Evolutionary conservation across 192 early-diverging fungal genomes (phyloP).

Genomic region (Obelidium mucronatum): DNA sequence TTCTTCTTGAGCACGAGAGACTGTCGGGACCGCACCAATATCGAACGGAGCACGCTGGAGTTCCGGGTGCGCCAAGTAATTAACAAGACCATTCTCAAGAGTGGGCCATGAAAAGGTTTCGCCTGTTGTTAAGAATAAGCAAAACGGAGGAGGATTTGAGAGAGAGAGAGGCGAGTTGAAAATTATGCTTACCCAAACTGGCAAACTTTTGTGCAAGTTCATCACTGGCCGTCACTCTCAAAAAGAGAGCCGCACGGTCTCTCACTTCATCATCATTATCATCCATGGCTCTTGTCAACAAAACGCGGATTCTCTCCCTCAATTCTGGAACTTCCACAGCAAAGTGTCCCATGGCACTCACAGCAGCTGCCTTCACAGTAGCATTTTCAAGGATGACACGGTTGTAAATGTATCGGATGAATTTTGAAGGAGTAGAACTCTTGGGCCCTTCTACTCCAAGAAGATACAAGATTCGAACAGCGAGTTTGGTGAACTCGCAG

Average conservation of each 20-base stretch:
- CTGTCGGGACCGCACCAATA: conserved; percentile 77
- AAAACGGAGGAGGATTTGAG: conserved; percentile 3
- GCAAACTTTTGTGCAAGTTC: conserved; percentile 72
- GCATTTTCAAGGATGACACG: conserved; percentile 97
- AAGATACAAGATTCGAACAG: conserved; percentile 95
- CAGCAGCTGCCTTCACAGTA: conserved; percentile 94
- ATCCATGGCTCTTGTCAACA: conserved; percentile 91
- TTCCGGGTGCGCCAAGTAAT: conserved; percentile 78
- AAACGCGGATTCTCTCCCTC: conserved; percentile 67
- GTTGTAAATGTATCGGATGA: conserved; percentile 99
- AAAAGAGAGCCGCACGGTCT: conserved; percentile 90
- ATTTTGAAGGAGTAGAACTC: conserved; percentile 90
- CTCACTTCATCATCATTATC: conserved; percentile 99
- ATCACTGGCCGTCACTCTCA: conserved; percentile 78
- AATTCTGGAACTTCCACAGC: conserved; percentile 84
- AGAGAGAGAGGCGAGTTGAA: background rate
- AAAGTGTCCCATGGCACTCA: conserved; percentile 95
- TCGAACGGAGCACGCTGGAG: conserved; percentile 75
- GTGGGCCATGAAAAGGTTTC: conserved; percentile 85
- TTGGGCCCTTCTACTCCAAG: conserved; percentile 94
- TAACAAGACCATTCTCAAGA: conserved; percentile 85
- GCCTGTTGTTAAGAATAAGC: conserved; percentile 56
- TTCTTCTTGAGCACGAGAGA: conserved; percentile 87
- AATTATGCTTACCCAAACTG: conserved; percentile 76
- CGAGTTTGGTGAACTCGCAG: conserved; percentile 98